Evolutionary conservation across 306 rosid species (phyloP).

Genomic region (Begonia fuchsioides): DNA sequence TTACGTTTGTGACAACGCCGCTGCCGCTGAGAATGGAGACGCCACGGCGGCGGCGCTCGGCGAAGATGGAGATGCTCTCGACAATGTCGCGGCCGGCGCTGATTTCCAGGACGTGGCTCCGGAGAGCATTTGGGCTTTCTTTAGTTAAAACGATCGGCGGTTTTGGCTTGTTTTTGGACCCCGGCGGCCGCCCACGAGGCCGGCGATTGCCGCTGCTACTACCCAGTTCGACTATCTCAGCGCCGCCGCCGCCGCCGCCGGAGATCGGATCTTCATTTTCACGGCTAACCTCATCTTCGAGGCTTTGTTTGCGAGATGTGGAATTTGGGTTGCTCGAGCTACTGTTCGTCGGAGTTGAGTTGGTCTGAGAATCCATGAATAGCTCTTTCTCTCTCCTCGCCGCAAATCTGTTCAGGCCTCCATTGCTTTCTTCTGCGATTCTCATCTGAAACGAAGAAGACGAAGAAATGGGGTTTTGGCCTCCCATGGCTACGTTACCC

Average conservation of each 20-base stretch:
- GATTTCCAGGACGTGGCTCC: conserved; percentile 72
- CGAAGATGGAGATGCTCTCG: conserved; percentile 47
- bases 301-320: conserved; percentile 18
- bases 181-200: conserved; percentile 78
- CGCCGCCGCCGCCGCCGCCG: too few relatives aligned
- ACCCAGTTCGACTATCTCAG: conserved; percentile 28
- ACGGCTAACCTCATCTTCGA: conserved; percentile 30
- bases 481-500: conserved; percentile 50
- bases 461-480: conserved; percentile 27
- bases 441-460: conserved; percentile 40
- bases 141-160: too few relatives aligned
- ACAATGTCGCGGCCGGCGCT: conserved; percentile 52
- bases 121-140: too few relatives aligned
- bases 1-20: conserved; percentile 59
- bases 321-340: conserved; percentile 25
- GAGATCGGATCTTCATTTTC: conserved; percentile 23
- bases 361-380: conserved; percentile 18
- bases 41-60: conserved; percentile 71
- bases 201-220: conserved; percentile 37
- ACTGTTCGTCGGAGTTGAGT: conserved; percentile 24
- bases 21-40: conserved; percentile 66
- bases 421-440: conserved; percentile 21
- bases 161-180: too few relatives aligned
- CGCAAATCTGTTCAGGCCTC: conserved; percentile 3
- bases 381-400: conserved; percentile 32